Base-by-base conservation (phyloP, 768 basidiomycete genomes). In the Fibroporia radiculosa region DNA sequence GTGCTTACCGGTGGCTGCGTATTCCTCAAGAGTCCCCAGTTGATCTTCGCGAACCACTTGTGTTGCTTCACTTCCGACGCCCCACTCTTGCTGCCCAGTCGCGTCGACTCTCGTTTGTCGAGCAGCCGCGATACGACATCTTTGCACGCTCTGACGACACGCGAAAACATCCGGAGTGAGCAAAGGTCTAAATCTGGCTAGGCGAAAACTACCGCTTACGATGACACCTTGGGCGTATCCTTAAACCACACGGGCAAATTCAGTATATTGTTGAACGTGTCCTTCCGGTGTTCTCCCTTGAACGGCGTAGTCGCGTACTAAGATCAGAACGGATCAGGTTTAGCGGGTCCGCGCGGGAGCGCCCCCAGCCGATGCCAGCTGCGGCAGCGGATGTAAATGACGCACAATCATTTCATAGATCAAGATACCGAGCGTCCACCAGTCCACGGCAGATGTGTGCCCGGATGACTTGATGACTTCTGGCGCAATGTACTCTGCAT, bases 321-420 rank as follows among this genome's bases (percentile, higher is more conserved):
- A 19, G 20, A 20, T 25, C 18, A 18, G 19, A 18, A 24, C 12
- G 13, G 6, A 35, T 18, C 19, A 27, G 18, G 42, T 19, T 16
- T 24, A 8, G 20, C 24, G 11, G 6, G 38, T 12, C 29, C 29
- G 29, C 10, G 29, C 6, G 6, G 7, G 25, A 40, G 24, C 8
- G 23, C 13, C 20, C 12, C 22, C n/a, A 40, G 13, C 23, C 39
- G 39, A 26, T 13, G 23, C 4, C 25, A 13, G 28, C 20, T 25
- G 14, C 32, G n/a, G 3, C 32, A 13, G 16, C 16, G 29, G 40
- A 44, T 12, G 19, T 23, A 35, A 36, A 31, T 20, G 10, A 80
- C 89, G 75, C 74, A 92, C 89, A 66, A 93, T 92, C 91, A 96
- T 96, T 70, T 99, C 96, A 71, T 93, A 96, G 57, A 98, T 90